phyloP scores from a whole-genome alignment of 441 rosid species.

The Adansonia grandidieri region DNA sequence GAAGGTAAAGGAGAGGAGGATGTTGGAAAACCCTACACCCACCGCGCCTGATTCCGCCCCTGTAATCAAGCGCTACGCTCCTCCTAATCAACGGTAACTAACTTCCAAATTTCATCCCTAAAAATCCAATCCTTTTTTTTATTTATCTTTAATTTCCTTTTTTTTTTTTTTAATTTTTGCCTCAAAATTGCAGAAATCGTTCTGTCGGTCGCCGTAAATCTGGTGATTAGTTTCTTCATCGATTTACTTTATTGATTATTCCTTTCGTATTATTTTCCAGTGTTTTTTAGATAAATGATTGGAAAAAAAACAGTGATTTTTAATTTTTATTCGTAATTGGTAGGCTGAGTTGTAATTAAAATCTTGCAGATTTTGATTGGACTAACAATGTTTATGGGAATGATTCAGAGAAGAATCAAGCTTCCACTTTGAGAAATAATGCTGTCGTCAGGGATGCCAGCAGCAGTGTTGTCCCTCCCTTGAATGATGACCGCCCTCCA shows the following conservation, averaged over 20 bases:
- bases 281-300: background rate
- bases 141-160: background rate
- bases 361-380: constrained; percentile 49
- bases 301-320: too few relatives aligned
- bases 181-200: constrained; percentile 50
- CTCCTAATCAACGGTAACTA: constrained; percentile 61
- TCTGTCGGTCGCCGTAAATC: constrained; percentile 59
- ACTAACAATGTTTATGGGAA: constrained; percentile 44
- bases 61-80: constrained; percentile 62
- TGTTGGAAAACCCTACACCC: constrained; percentile 67
- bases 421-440: constrained; percentile 38
- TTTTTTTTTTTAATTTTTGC: background rate
- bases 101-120: too few relatives aligned
- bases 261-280: background rate
- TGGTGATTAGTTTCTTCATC: constrained; percentile 42
- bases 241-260: background rate
- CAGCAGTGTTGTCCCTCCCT: constrained; percentile 23
- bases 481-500: constrained; percentile 37
- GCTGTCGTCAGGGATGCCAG: constrained; percentile 41
- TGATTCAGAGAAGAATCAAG: constrained; percentile 59
- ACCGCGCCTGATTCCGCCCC: constrained; percentile 43
- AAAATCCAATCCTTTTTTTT: too few relatives aligned
- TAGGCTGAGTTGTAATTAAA: constrained; percentile 18
- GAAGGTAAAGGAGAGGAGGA: constrained; percentile 20
- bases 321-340: background rate